phyloP scores from a whole-genome alignment of 176 grass and related monocot species.

The Oropetium thomaeum region DNA sequence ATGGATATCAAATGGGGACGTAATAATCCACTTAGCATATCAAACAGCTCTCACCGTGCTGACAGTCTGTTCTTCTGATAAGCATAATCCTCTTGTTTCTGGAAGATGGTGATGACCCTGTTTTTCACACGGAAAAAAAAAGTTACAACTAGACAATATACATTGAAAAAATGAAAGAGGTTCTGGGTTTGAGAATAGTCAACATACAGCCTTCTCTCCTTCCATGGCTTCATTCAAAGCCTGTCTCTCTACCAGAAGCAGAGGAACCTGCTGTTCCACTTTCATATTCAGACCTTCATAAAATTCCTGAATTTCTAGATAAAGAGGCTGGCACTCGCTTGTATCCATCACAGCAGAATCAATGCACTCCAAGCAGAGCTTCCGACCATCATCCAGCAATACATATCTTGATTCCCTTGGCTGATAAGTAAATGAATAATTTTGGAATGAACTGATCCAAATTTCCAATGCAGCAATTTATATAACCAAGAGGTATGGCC shows the following conservation, averaged over 20 bases:
- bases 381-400: conserved; percentile 77
- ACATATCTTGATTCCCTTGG: conserved; percentile 94
- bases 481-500: conserved; percentile 13
- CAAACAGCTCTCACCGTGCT: conserved; percentile 63
- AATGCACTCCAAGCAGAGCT: conserved; percentile 91
- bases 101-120: conserved; percentile 90
- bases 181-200: conserved; percentile 17
- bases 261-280: conserved; percentile 87
- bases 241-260: conserved; percentile 95
- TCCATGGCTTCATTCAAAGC: conserved; percentile 98
- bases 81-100: conserved; percentile 96
- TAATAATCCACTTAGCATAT: conserved; percentile 17
- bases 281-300: conserved; percentile 98
- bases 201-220: conserved; percentile 83
- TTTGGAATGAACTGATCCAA: conserved; percentile 30
- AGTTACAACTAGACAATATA: background rate
- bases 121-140: conserved; percentile 39
- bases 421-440: conserved; percentile 49
- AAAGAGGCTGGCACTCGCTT: conserved; percentile 83
- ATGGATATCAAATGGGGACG: conserved; percentile 4
- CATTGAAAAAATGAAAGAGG: background rate
- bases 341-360: conserved; percentile 95
- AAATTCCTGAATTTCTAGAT: conserved; percentile 94
- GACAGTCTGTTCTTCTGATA: conserved; percentile 95
- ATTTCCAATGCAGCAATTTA: background rate